A percentile compares a stretch with the other conserved stretches of the same genome.
These are phyloP conservation scores for Chytriomyces confervae DNA, from an alignment of 192 early-diverging fungal species.

Conservation along the genomic window DNA sequence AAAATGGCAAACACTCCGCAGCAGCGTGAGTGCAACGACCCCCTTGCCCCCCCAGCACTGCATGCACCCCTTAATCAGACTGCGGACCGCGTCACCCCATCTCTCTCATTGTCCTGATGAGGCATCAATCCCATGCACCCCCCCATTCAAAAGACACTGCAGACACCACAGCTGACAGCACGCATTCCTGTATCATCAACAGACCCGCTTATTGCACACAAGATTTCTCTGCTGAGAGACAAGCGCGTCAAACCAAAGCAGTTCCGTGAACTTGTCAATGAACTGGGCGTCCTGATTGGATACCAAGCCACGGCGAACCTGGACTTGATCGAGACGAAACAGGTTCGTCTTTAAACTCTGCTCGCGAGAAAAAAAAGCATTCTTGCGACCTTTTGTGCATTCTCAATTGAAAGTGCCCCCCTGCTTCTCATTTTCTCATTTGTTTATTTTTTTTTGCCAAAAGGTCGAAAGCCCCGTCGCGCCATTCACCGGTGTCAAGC, in stretches of 20 bases:
- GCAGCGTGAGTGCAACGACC: too few relatives aligned
- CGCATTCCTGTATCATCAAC: neutral
- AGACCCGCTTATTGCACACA: conserved; percentile 52
- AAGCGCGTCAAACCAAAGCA: conserved; percentile 38
- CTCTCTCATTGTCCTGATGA: too few relatives aligned
- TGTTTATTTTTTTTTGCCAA: neutral
- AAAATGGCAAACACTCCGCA: too few relatives aligned
- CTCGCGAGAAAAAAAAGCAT: neutral
- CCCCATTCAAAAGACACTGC: too few relatives aligned
- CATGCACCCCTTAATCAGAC: too few relatives aligned
- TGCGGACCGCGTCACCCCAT: too few relatives aligned
- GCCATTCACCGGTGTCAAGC: conserved; percentile 37
- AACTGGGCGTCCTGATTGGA: conserved; percentile 44
- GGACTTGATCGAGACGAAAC: conserved; percentile 41
- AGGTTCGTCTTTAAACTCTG: conserved; percentile 1
- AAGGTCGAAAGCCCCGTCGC: conserved; percentile 38
- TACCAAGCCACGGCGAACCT: conserved; percentile 43
- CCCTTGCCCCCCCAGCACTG: too few relatives aligned
- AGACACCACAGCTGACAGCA: too few relatives aligned
- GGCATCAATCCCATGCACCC: too few relatives aligned
- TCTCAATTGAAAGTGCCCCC: neutral
- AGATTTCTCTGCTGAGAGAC: conserved; percentile 46
- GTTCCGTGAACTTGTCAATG: conserved; percentile 50
- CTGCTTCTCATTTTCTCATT: neutral
- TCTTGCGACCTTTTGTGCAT: neutral